A percentile compares a stretch with the other conserved stretches of the same genome.
phyloP scores from a whole-genome alignment of 768 basidiomycete genomes.

The Porphyrellus cyaneotinctus region DNA sequence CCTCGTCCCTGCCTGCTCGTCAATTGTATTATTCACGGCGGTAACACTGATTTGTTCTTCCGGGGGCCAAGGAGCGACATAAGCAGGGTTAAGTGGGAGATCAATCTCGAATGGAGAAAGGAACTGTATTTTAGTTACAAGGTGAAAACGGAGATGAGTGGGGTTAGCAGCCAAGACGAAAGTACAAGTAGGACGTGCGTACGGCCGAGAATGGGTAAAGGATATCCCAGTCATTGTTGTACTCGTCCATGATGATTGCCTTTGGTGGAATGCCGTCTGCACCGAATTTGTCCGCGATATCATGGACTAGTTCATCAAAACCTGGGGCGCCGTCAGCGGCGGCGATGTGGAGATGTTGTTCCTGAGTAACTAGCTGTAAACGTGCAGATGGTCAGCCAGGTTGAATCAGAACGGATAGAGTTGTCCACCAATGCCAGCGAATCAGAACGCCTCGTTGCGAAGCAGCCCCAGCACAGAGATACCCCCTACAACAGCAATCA shows the following conservation, averaged over 20 bases:
- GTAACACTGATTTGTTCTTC: constrained; percentile 48
- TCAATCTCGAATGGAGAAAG: constrained; percentile 79
- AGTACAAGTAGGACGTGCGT: constrained; percentile 11
- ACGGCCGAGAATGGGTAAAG: constrained; percentile 79
- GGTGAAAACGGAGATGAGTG: background rate
- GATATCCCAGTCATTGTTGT: constrained; percentile 86
- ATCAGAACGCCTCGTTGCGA: no score
- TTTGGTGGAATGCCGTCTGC: constrained; percentile 35
- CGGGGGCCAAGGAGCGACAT: constrained; percentile 48
- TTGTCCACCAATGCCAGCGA: no score
- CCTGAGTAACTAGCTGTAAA: constrained; percentile 60
- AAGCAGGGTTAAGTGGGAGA: constrained; percentile 46
- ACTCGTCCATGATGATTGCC: constrained; percentile 61
- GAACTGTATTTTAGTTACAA: constrained; percentile 46
- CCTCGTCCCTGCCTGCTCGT: constrained; percentile 58
- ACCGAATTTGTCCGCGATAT: constrained; percentile 62
- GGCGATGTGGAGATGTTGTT: constrained; percentile 76
- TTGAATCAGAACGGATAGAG: background rate
- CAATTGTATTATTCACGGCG: constrained; percentile 52
- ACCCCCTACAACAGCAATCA: background rate
- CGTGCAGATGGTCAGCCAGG: background rate
- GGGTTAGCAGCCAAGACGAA: background rate
- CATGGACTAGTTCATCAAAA: constrained; percentile 55
- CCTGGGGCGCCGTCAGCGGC: constrained; percentile 81
- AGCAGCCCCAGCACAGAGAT: background rate